These are phyloP conservation scores for Citropsis articulata DNA, from an alignment of 345 rosid species.

Conservation along the genomic window DNA sequence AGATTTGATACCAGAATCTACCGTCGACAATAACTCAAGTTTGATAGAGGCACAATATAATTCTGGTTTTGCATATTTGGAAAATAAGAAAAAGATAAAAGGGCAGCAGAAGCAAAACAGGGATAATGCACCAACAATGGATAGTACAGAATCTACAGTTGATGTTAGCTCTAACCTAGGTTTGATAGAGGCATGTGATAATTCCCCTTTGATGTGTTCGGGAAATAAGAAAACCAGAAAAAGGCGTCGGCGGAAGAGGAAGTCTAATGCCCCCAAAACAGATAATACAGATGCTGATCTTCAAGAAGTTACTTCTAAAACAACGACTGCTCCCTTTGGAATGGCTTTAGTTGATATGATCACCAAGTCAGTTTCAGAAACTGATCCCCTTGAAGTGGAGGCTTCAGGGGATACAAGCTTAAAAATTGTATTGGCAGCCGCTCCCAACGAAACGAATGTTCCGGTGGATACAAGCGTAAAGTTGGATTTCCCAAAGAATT, in stretches of 20 bases:
- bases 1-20: not conserved
- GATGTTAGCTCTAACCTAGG: not conserved
- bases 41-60: not conserved
- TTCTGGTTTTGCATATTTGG: constrained; percentile 1
- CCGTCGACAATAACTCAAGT: not conserved
- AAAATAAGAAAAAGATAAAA: constrained; percentile 14
- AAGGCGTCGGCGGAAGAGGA: constrained; percentile 4
- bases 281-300: not conserved
- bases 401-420: not conserved
- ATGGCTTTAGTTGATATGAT: constrained; percentile 11
- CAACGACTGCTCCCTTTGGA: not conserved
- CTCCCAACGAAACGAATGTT: not conserved
- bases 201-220: constrained; percentile 8
- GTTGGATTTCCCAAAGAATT: not conserved
- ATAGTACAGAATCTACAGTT: not conserved
- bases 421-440: not conserved
- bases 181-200: not conserved
- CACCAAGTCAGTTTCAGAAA: not conserved
- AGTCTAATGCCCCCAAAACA: not conserved
- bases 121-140: not conserved
- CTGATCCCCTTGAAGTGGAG: not conserved
- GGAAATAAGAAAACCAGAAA: constrained; percentile 15
- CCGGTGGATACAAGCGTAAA: not conserved
- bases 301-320: constrained; percentile 2
- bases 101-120: not conserved